Percentiles rank a stretch among this genome's conserved stretches.
Conservation (phyloP, 305 asterid genomes). For the Nicotiana rustica region DNA sequence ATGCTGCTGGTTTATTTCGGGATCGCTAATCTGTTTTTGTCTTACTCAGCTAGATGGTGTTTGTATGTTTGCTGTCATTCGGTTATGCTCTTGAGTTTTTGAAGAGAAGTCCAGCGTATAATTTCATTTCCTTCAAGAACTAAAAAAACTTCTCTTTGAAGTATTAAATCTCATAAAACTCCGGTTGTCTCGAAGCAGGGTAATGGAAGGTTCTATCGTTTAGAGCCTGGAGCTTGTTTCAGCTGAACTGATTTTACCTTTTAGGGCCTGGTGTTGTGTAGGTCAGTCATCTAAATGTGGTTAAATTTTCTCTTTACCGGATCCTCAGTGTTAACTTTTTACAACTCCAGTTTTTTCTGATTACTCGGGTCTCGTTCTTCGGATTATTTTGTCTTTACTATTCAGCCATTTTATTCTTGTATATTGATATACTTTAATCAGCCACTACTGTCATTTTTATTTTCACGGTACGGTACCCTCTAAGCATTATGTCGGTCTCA, state of each 20-base stretch:
- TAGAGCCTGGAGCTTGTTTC: constrained; percentile 91
- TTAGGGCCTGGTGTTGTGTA: constrained; percentile 45
- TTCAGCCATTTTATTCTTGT: neutral
- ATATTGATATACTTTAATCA: neutral
- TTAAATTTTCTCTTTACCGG: neutral
- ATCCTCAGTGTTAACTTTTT: neutral
- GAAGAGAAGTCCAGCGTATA: neutral
- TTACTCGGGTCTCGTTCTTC: neutral
- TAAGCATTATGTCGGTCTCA: neutral
- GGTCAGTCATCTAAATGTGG: constrained; percentile 23
- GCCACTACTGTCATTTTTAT: neutral
- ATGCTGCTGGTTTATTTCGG: neutral
- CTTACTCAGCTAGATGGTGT: neutral
- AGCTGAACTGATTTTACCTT: constrained; percentile 89
- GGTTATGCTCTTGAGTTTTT: constrained; percentile 7
- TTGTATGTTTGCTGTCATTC: neutral
- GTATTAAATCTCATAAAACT: constrained; percentile 15
- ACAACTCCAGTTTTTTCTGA: neutral
- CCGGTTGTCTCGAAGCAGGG: constrained; percentile 87
- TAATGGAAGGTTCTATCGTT: constrained; percentile 84
- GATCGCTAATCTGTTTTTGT: neutral
- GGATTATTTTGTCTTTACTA: constrained; percentile 25
- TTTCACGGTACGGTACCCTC: neutral
- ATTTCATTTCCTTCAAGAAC: constrained; percentile 22
- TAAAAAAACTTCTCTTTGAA: constrained; percentile 5